Percentiles rank a stretch among this genome's conserved stretches.
These are phyloP conservation scores for Podospora sp. DNA, from an alignment of 495 filamentous ascomycete genomes.

Conservation along the genomic window DNA sequence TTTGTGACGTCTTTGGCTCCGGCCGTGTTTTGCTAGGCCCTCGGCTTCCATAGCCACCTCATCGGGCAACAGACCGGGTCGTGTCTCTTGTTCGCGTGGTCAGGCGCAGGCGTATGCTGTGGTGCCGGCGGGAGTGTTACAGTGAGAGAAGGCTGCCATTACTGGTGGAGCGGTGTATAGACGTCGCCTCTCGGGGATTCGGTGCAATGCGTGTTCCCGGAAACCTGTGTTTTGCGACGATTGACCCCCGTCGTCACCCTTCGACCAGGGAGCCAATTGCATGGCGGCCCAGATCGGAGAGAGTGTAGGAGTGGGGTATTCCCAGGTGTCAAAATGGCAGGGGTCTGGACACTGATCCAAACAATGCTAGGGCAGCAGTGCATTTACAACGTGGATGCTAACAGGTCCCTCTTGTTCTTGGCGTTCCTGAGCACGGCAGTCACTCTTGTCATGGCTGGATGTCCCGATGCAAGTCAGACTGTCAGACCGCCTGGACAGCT, in stretches of 20 bases:
- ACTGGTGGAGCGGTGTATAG: not conserved
- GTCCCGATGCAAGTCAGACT: not conserved
- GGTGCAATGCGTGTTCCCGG: not conserved
- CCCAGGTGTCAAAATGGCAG: not conserved
- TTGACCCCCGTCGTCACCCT: not conserved
- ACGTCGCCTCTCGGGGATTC: not conserved
- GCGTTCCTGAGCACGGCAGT: not conserved
- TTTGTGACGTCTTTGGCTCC: conserved; percentile 12
- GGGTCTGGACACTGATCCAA: not conserved
- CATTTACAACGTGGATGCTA: too few species aligned
- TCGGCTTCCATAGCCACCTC: conserved; percentile 22
- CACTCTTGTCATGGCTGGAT: not conserved
- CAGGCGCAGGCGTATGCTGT: not conserved
- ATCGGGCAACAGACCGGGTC: not conserved
- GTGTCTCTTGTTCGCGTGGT: not conserved
- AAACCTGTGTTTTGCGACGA: not conserved
- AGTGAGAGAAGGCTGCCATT: not conserved
- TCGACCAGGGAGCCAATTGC: not conserved
- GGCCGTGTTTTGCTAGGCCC: conserved; percentile 30
- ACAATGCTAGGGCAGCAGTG: too few species aligned
- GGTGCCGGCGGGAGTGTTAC: not conserved
- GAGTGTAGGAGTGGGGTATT: not conserved
- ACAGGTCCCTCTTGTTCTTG: too few species aligned
- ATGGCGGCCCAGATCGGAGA: not conserved
- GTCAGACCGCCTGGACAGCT: not conserved